Evolutionary conservation across 164 flowering plant species (phyloP), one percentile per base, ranked within the genome.

Genomic region (Magnolia kwangsiensis): DNA sequence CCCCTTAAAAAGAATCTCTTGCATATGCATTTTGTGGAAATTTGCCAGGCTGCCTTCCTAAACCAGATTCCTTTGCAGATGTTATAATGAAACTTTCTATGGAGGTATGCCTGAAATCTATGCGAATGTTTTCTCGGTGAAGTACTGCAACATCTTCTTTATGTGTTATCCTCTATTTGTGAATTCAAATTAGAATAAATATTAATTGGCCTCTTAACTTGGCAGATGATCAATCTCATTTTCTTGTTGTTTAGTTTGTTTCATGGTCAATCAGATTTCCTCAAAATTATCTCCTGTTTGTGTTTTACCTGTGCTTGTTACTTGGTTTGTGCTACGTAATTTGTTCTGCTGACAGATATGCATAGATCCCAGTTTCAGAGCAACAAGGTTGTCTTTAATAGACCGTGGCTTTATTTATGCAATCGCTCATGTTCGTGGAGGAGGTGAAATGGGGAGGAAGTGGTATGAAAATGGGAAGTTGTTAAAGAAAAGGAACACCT

Each of bases 381-480:
- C 84, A 69, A 80, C 98, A 67, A 89, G 96, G 81, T 82, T 95
- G 65, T 92, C 98, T 72, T 82, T 95, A 79, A 80, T 95, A 77
- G 98, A 95, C 77, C 86, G 98, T 13, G 98, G 98, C 51, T 88
- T 95, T 77, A 82, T 93, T 67, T 95, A 50, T 84, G 96, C 85
- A 11, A 90, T 93, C 77, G 98, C 98, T 65, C 98, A 95, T 75
- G 83, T 93, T 80, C 98, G 98, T 76, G 98, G 98, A 27, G 98
- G 98, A 72, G 98, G 98, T 78, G 98, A 95, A 90, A 93, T 95
- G 98, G 98, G 98, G 74, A 89, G 98, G 86, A 88, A 84, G 83
- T 93, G 98, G 98, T 95, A 95, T 76, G 98, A 95, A 77, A 85
- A 92, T 82, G 99, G 99, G 74, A 93, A 95, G 80, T 79, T 93